Percentiles rank a stretch among this genome's conserved stretches.
Evolutionary conservation across 805 yeast species (phyloP).

Genomic region (Teunomyces pallodes): DNA sequence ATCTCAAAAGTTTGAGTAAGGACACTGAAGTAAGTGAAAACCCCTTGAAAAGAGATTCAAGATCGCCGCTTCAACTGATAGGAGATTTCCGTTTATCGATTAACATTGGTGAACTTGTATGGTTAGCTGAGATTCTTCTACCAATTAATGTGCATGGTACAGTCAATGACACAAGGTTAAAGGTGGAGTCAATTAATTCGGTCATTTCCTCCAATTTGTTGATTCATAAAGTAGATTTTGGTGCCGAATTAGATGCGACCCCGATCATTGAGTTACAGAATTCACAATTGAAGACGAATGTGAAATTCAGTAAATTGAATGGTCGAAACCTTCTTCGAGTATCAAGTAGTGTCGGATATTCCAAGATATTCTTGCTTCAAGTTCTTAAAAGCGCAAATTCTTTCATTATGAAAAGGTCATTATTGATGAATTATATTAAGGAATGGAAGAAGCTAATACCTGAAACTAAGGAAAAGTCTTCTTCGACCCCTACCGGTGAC

Average conservation of each 20-base stretch:
- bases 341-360: slow-evolving; percentile 24
- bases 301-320: slow-evolving; percentile 11
- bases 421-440: slow-evolving; percentile 8
- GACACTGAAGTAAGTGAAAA: background rate
- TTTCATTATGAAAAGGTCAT: slow-evolving; percentile 5
- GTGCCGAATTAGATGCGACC: slow-evolving; percentile 11
- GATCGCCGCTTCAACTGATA: background rate
- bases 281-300: slow-evolving; percentile 19
- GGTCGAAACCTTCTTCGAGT: slow-evolving; percentile 14
- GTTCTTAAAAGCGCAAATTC: slow-evolving; percentile 17
- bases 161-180: slow-evolving; percentile 15
- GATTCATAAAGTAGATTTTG: slow-evolving; percentile 20
- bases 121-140: slow-evolving; percentile 16
- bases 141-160: slow-evolving; percentile 18
- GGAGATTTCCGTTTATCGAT: slow-evolving; percentile 13
- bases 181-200: slow-evolving; percentile 12
- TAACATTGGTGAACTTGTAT: slow-evolving; percentile 18
- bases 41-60: background rate
- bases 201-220: slow-evolving; percentile 13
- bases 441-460: slow-evolving; percentile 6
- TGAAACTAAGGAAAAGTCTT: background rate
- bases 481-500: background rate
- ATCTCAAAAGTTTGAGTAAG: slow-evolving; percentile 6
- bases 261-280: slow-evolving; percentile 23
- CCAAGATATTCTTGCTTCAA: slow-evolving; percentile 28